Percentiles rank a stretch among this genome's conserved stretches.
phyloP scores from a whole-genome alignment of 164 flowering plant species.

The Annona squamosa region DNA sequence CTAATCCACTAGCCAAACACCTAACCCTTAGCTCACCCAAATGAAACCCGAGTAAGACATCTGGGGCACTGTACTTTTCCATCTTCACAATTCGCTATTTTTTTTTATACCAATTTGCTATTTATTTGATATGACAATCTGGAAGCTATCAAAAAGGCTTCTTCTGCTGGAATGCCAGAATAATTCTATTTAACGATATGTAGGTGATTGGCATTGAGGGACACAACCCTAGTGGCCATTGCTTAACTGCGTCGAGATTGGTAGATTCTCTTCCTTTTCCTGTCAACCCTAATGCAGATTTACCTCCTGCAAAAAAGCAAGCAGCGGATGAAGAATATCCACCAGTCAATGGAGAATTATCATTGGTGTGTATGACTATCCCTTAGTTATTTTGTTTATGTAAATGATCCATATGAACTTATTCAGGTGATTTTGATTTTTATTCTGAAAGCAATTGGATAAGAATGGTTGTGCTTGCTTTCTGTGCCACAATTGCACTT shows the following conservation, averaged over 20 bases:
- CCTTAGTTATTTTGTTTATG: background rate
- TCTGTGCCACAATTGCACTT: background rate
- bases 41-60: too few relatives aligned
- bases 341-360: conserved; percentile 31
- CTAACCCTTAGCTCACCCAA: too few relatives aligned
- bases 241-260: conserved; percentile 71
- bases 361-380: conserved; percentile 40
- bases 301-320: conserved; percentile 72
- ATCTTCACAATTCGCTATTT: too few relatives aligned
- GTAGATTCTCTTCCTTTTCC: conserved; percentile 56
- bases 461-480: background rate
- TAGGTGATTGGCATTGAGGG: conserved; percentile 93
- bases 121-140: background rate
- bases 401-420: too few relatives aligned
- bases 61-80: too few relatives aligned
- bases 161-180: too few relatives aligned
- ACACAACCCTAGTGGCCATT: conserved; percentile 94
- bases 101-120: background rate
- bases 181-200: background rate
- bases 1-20: too few relatives aligned
- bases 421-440: too few relatives aligned
- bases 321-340: conserved; percentile 45
- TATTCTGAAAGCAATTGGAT: background rate
- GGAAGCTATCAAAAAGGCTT: background rate
- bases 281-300: conserved; percentile 22